phyloP scores from a whole-genome alignment of 192 early-diverging fungal species.

The Linnemannia hyalina region DNA sequence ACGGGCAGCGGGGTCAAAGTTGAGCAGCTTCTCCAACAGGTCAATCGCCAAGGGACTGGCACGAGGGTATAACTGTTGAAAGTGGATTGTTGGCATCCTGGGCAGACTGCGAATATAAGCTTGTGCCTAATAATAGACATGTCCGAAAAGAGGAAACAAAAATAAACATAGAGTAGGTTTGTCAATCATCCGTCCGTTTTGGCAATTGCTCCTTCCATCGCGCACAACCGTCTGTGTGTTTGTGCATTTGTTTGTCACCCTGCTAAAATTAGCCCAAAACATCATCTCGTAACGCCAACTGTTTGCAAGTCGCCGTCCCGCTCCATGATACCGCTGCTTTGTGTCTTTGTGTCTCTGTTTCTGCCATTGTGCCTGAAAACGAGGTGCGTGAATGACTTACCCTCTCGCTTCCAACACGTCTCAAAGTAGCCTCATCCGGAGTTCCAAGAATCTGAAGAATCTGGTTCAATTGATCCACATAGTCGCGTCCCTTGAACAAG shows the following conservation, averaged over 20 bases:
- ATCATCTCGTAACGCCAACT: background rate
- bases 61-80: conserved; percentile 86
- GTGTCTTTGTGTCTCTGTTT: background rate
- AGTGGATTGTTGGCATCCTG: conserved; percentile 90
- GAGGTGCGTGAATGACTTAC: conserved; percentile 51
- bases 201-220: background rate
- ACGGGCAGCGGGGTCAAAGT: conserved; percentile 93
- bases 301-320: background rate
- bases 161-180: background rate
- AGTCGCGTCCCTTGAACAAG: conserved; percentile 97
- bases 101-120: conserved; percentile 95
- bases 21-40: conserved; percentile 86
- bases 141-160: conserved; percentile 7
- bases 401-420: conserved; percentile 91
- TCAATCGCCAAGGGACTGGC: conserved; percentile 88
- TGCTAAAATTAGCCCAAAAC: background rate
- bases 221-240: conserved; percentile 4
- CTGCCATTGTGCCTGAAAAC: background rate
- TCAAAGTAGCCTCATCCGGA: conserved; percentile 91
- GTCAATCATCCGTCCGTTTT: background rate
- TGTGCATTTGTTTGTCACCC: background rate
- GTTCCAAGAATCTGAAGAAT: conserved; percentile 96
- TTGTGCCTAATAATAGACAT: conserved; percentile 75
- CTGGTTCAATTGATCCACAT: conserved; percentile 99
- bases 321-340: background rate